Evolutionary conservation across 140 eudicot genomes (phyloP).

Genomic region (Flaveria floridana): DNA sequence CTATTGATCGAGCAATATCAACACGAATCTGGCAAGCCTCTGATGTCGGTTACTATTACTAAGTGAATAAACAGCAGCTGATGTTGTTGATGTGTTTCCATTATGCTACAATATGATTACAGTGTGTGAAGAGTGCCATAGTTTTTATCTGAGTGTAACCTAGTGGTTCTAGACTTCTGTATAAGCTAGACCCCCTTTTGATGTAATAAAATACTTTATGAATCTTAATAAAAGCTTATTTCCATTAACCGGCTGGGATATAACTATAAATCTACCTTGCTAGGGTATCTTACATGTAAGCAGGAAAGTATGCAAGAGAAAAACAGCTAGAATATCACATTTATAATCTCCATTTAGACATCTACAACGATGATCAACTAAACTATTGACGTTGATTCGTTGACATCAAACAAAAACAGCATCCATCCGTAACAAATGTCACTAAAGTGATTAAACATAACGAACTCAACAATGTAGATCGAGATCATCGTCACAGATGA

Average conservation of each 20-base stretch:
- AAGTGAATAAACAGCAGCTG: constrained; percentile 33
- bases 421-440: too few species aligned
- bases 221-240: constrained; percentile 6
- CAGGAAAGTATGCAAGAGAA: too few species aligned
- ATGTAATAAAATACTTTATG: constrained; percentile 28
- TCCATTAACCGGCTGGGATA: background rate
- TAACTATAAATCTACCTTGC: background rate
- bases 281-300: too few species aligned
- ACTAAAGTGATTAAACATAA: constrained; percentile 2
- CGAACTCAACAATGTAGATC: background rate
- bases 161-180: constrained; percentile 23
- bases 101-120: constrained; percentile 14
- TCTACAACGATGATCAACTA: background rate
- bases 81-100: constrained; percentile 15
- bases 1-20: constrained; percentile 28
- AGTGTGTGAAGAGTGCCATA: constrained; percentile 33
- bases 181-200: constrained; percentile 30
- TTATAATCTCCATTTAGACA: background rate
- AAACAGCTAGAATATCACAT: background rate
- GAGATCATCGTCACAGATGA: background rate
- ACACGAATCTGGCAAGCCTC: constrained; percentile 11
- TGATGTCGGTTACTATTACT: constrained; percentile 22
- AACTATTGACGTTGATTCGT: background rate
- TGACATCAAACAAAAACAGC: too few species aligned
- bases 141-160: constrained; percentile 22